Percentiles rank a stretch among this genome's conserved stretches.
These are phyloP conservation scores for Cichorium intybus DNA, from an alignment of 140 eudicot species.

Conservation along the genomic window DNA sequence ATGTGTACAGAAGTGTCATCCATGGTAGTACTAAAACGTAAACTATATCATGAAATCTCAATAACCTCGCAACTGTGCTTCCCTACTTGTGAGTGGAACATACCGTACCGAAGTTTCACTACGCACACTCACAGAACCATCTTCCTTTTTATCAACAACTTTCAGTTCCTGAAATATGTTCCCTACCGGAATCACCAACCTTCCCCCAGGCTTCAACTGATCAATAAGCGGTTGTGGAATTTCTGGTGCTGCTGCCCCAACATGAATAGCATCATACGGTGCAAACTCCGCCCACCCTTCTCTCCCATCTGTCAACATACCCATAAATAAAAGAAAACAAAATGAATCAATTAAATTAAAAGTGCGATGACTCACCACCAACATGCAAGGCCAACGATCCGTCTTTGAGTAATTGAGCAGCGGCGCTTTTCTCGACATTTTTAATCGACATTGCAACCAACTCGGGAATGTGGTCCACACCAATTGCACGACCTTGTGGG, in stretches of 20 bases:
- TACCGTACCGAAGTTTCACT: conserved; percentile 85
- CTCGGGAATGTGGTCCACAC: conserved; percentile 94
- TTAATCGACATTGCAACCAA: conserved; percentile 58
- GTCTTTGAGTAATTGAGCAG: conserved; percentile 68
- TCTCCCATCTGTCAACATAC: conserved; percentile 68
- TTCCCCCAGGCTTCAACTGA: conserved; percentile 94
- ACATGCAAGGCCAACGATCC: conserved; percentile 71
- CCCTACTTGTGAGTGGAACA: conserved; percentile 87
- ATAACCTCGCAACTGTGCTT: conserved; percentile 69
- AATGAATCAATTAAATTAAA: neutral
- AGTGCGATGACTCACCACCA: conserved; percentile 56
- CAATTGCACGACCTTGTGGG: conserved; percentile 79
- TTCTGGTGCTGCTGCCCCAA: conserved; percentile 93
- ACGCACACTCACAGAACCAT: conserved; percentile 63
- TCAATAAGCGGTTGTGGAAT: conserved; percentile 78
- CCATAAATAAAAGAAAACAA: neutral
- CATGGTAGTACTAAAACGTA: neutral
- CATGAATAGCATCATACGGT: conserved; percentile 95
- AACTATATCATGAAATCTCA: neutral
- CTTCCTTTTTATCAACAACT: conserved; percentile 80
- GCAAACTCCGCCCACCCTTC: conserved; percentile 87
- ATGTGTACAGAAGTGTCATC: too few relatives aligned
- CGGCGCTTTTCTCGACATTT: conserved; percentile 75
- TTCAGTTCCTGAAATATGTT: conserved; percentile 68
- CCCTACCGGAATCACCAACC: conserved; percentile 91